Evolutionary conservation across 495 filamentous ascomycete genomes (phyloP).

Genomic region (Annulohypoxylon maeteangense): DNA sequence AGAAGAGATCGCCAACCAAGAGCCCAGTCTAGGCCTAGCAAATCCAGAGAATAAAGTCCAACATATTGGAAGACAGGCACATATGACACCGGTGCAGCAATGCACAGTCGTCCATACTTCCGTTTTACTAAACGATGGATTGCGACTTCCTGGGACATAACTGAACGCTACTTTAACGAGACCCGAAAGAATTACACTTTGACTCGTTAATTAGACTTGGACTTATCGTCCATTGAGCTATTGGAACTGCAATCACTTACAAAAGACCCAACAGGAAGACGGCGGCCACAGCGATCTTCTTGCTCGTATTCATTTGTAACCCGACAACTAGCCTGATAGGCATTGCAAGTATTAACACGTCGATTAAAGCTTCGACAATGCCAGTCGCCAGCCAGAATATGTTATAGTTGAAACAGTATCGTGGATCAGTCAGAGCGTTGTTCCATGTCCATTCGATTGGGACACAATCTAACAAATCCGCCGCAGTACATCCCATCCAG

Average conservation of each 20-base stretch:
- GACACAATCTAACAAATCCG: constrained; percentile 24
- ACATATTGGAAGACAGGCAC: constrained; percentile 31
- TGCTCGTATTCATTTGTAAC: constrained; percentile 1
- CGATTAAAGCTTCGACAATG: constrained; percentile 19
- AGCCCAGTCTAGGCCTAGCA: neutral
- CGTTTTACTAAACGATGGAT: constrained; percentile 4
- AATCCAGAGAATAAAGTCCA: constrained; percentile 16
- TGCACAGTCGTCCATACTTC: constrained; percentile 29
- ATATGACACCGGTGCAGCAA: constrained; percentile 19
- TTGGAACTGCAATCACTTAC: neutral
- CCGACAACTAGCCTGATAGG: constrained; percentile 14
- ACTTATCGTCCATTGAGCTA: neutral
- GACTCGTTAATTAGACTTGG: neutral
- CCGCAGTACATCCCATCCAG: constrained; percentile 18
- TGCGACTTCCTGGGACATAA: constrained; percentile 6
- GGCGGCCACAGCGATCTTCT: constrained; percentile 17
- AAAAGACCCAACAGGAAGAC: constrained; percentile 18
- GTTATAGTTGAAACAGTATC: constrained; percentile 31
- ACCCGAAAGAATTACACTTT: constrained; percentile 19
- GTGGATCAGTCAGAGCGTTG: constrained; percentile 16
- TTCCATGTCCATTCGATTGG: constrained; percentile 24
- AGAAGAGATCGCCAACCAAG: constrained; percentile 1
- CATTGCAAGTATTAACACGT: constrained; percentile 17
- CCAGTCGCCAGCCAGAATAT: constrained; percentile 12
- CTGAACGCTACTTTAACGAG: constrained; percentile 13